Percentiles rank a stretch among this genome's conserved stretches.
Evolutionary conservation across 1,284 basidiomycete species (phyloP).

Genomic region (Butyriboletus regius): DNA sequence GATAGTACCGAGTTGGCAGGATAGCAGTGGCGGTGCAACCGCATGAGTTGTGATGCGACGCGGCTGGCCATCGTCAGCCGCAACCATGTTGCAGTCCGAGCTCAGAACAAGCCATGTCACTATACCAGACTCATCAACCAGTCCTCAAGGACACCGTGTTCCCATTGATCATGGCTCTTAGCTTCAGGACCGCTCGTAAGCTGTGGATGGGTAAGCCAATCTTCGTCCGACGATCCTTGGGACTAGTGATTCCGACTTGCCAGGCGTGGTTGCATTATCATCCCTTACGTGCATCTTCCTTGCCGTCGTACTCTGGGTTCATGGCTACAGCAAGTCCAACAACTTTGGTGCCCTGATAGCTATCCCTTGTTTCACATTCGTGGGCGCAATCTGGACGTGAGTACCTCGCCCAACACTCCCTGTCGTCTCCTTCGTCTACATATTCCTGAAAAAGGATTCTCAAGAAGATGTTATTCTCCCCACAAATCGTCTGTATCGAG

Average conservation of each 20-base stretch:
- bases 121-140: neutral
- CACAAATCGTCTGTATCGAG: slow-evolving; percentile 43
- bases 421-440: neutral
- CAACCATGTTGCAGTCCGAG: slow-evolving; percentile 1
- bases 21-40: slow-evolving; percentile 19
- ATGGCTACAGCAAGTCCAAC: slow-evolving; percentile 26
- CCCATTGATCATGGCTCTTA: slow-evolving; percentile 20
- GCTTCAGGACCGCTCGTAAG: slow-evolving; percentile 29
- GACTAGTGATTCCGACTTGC: neutral
- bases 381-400: slow-evolving; percentile 30
- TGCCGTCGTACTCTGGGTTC: slow-evolving; percentile 27
- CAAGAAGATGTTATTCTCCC: slow-evolving; percentile 26
- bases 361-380: slow-evolving; percentile 26
- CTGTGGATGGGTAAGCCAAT: slow-evolving; percentile 29
- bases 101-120: neutral
- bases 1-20: neutral
- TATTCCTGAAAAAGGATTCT: slow-evolving; percentile 19
- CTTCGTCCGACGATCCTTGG: neutral
- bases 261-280: slow-evolving; percentile 27
- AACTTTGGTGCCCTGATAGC: slow-evolving; percentile 30
- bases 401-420: slow-evolving; percentile 2
- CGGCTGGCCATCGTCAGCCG: slow-evolving; percentile 10
- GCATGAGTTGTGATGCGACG: no score
- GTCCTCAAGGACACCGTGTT: neutral
- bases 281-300: slow-evolving; percentile 25